A percentile compares a stretch with the other conserved stretches of the same genome.
Evolutionary conservation across 2,329 filamentous ascomycete genomes (phyloP).

Genomic region (Aspergillus hiratsukae): DNA sequence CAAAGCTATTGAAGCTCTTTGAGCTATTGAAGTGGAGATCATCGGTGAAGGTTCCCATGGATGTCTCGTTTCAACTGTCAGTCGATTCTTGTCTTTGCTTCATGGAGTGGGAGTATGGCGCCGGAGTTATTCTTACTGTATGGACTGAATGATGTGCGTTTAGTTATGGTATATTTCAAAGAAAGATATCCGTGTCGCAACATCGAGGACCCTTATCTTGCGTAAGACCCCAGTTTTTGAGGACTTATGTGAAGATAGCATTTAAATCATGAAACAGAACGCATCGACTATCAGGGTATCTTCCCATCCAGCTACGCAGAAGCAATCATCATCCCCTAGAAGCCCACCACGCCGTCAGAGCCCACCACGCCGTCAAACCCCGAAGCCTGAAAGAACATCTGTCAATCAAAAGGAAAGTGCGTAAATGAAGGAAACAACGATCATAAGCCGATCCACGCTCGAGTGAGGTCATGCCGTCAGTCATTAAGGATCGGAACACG

Average conservation of each 20-base stretch:
- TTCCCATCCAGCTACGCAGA: not conserved
- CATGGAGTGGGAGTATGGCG: not conserved
- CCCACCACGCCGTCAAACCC: not conserved
- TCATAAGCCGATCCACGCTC: not conserved
- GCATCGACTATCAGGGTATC: not conserved
- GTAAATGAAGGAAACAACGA: not conserved
- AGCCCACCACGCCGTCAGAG: not conserved
- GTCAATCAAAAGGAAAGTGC: not conserved
- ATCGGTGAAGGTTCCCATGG: not conserved
- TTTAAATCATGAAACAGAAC: not conserved
- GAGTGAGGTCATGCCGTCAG: not conserved
- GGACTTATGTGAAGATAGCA: not conserved
- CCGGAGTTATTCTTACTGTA: not conserved
- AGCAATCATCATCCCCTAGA: not conserved
- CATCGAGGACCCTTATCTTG: too few relatives aligned
- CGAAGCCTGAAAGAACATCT: not conserved
- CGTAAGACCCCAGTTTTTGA: not conserved
- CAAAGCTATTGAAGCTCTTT: slow-evolving; percentile 54
- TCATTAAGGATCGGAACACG: not conserved
- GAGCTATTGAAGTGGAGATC: slow-evolving; percentile 7
- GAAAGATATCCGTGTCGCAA: not conserved
- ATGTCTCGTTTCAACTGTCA: not conserved
- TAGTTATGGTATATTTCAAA: not conserved
- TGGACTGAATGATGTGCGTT: not conserved
- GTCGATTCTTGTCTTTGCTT: not conserved